Percentiles rank a stretch among this genome's conserved stretches.
Evolutionary conservation across 805 yeast genomes (phyloP).

Genomic region (Saccharomycopsis schoenii): DNA sequence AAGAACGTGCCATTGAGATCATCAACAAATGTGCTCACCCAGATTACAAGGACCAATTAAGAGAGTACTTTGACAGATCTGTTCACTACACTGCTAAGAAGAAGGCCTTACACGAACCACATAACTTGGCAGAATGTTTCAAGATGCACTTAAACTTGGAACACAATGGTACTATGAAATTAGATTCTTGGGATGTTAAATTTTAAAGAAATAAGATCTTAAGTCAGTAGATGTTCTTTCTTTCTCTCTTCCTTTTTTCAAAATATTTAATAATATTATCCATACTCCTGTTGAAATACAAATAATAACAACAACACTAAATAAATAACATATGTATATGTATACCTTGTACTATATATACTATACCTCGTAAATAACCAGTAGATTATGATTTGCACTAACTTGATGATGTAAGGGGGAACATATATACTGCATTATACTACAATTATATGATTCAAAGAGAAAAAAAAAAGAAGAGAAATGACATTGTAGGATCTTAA

Average conservation of each 20-base stretch:
- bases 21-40: slow-evolving; percentile 93
- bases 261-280: not conserved
- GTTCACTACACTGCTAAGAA: slow-evolving; percentile 63
- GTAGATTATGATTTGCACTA: not conserved
- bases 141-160: slow-evolving; percentile 88
- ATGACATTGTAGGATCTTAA: no score
- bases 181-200: slow-evolving; percentile 57
- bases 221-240: no score
- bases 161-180: slow-evolving; percentile 94
- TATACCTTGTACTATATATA: not conserved
- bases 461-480: no score
- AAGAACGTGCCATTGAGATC: slow-evolving; percentile 81
- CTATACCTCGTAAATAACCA: not conserved
- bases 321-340: no score
- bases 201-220: slow-evolving; percentile 11
- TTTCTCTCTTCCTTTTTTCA: no score
- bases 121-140: slow-evolving; percentile 79
- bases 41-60: slow-evolving; percentile 75
- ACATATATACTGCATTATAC: not conserved
- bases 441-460: no score
- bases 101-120: slow-evolving; percentile 89
- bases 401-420: not conserved
- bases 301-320: not conserved
- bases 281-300: not conserved
- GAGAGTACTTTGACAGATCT: slow-evolving; percentile 81